phyloP scores from a whole-genome alignment of 305 asterid species.

The Fraxinus sp. region DNA sequence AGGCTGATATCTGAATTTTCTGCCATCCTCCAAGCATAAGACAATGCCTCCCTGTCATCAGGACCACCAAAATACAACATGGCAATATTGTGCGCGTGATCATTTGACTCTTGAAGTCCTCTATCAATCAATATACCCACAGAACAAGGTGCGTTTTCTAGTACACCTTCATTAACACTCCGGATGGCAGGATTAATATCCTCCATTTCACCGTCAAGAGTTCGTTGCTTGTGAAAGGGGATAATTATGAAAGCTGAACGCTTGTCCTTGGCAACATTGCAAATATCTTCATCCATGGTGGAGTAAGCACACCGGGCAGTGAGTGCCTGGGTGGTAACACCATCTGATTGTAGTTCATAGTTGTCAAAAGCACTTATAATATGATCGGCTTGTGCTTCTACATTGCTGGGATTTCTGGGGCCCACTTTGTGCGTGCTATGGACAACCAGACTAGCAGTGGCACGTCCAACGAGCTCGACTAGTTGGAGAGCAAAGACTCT shows the following conservation, averaged over 20 bases:
- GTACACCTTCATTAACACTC: slow-evolving; percentile 68
- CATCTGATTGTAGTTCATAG: slow-evolving; percentile 74
- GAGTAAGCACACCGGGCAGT: slow-evolving; percentile 65
- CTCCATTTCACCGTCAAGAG: slow-evolving; percentile 60
- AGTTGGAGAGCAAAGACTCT: slow-evolving; percentile 72
- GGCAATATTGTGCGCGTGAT: slow-evolving; percentile 45
- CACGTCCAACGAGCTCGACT: slow-evolving; percentile 86
- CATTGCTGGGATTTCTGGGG: slow-evolving; percentile 55
- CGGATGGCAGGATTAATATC: slow-evolving; percentile 64
- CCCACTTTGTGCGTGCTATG: slow-evolving; percentile 60
- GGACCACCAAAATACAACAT: slow-evolving; percentile 84
- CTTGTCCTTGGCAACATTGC: slow-evolving; percentile 67
- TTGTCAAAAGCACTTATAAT: slow-evolving; percentile 69
- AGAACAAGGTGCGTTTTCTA: slow-evolving; percentile 75
- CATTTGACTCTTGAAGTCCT: slow-evolving; percentile 41
- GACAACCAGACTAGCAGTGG: slow-evolving; percentile 64
- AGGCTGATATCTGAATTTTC: slow-evolving; percentile 43
- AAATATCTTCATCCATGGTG: slow-evolving; percentile 84
- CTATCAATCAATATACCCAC: slow-evolving; percentile 72
- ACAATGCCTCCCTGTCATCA: slow-evolving; percentile 83
- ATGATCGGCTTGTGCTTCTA: slow-evolving; percentile 73
- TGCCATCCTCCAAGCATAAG: slow-evolving; percentile 81
- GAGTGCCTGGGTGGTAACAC: slow-evolving; percentile 61
- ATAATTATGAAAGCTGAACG: slow-evolving; percentile 58
- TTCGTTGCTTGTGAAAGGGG: slow-evolving; percentile 72